Conservation (phyloP, 441 rosid species). For the Syzygium malaccense region DNA sequence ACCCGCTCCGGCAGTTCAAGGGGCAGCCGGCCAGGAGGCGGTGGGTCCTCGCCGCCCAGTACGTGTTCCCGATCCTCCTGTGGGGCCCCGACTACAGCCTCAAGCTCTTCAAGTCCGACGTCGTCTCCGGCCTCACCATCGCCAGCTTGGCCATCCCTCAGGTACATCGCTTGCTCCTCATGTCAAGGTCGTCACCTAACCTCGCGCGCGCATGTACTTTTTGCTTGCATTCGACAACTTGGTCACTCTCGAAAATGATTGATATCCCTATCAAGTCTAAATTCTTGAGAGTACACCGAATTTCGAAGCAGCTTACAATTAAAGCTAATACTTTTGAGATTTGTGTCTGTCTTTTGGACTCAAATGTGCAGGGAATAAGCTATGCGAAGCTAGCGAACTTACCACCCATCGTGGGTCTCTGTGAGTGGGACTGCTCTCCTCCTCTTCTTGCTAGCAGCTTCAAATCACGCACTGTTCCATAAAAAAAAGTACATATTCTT, state of each 20-base stretch:
- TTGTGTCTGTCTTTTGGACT: not conserved
- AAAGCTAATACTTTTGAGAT: not conserved
- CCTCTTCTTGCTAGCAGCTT: not conserved
- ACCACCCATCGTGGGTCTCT: constrained; percentile 88
- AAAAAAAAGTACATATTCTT: not conserved
- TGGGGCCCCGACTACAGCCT: constrained; percentile 79
- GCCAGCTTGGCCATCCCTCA: constrained; percentile 98
- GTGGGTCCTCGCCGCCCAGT: constrained; percentile 59
- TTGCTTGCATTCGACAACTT: not conserved
- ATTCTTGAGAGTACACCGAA: not conserved
- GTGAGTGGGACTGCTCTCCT: constrained; percentile 37
- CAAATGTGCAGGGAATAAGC: constrained; percentile 66
- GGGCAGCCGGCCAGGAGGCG: constrained; percentile 44
- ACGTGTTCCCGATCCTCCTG: constrained; percentile 75
- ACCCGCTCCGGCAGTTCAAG: constrained; percentile 85
- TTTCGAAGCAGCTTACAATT: not conserved
- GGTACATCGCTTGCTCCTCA: constrained; percentile 19
- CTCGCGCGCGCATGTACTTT: not conserved
- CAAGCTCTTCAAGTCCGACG: constrained; percentile 68
- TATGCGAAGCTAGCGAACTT: constrained; percentile 91
- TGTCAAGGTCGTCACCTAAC: not conserved
- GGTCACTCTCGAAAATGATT: not conserved
- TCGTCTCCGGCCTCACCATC: constrained; percentile 86
- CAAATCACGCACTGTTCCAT: not conserved
- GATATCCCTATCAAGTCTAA: not conserved